Conservation (phyloP, 768 basidiomycete species). For the Panaeolus papilionaceus region DNA sequence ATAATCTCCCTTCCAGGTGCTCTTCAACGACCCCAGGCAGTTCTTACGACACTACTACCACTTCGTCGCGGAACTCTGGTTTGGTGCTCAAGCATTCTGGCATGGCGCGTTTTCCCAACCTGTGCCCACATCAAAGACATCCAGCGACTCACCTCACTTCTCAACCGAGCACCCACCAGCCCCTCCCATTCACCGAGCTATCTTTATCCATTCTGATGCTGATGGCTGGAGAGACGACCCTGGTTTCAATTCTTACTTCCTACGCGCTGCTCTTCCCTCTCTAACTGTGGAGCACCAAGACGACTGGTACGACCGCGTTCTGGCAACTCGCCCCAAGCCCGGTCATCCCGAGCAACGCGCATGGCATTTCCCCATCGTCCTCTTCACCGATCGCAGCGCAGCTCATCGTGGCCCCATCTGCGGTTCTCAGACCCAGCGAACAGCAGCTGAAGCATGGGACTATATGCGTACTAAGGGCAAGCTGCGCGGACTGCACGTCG, state of each 20-base stretch:
- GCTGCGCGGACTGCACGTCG: slow-evolving; percentile 47
- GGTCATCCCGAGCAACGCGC: slow-evolving; percentile 46
- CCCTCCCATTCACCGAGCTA: slow-evolving; percentile 68
- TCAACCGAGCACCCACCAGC: slow-evolving; percentile 35
- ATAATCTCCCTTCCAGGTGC: slow-evolving; percentile 39
- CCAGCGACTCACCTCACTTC: slow-evolving; percentile 25
- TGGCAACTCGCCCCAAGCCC: slow-evolving; percentile 31
- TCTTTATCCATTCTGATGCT: slow-evolving; percentile 68
- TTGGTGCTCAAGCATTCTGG: slow-evolving; percentile 82
- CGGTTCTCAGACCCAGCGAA: slow-evolving; percentile 70
- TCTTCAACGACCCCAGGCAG: slow-evolving; percentile 74
- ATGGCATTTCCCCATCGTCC: slow-evolving; percentile 73
- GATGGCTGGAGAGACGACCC: slow-evolving; percentile 78
- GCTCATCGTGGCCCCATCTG: slow-evolving; percentile 72
- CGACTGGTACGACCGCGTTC: slow-evolving; percentile 75
- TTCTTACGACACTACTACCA: slow-evolving; percentile 92
- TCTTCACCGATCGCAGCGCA: slow-evolving; percentile 80
- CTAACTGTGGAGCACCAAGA: slow-evolving; percentile 68
- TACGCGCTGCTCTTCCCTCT: slow-evolving; percentile 77
- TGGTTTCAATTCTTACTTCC: slow-evolving; percentile 78
- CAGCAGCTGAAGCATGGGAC: slow-evolving; percentile 72
- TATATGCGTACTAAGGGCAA: slow-evolving; percentile 45
- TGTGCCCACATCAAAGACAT: slow-evolving; percentile 19
- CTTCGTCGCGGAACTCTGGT: slow-evolving; percentile 80
- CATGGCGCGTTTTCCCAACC: slow-evolving; percentile 52